Evolutionary conservation across 768 basidiomycete species (phyloP).

Genomic region (Auriscalpium vulgare): DNA sequence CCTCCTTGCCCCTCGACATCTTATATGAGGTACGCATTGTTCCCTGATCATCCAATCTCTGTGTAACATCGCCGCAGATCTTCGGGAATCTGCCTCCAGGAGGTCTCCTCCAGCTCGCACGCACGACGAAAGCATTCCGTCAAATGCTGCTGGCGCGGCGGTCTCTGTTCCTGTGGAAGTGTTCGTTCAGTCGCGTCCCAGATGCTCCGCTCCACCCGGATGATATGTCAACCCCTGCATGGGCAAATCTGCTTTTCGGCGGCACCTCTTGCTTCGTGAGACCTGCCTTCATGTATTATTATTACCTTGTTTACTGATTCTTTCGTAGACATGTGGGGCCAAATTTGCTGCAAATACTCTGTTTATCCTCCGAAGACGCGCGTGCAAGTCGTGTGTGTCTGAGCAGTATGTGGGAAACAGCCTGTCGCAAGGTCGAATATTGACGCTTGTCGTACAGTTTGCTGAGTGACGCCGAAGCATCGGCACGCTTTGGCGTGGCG

Average conservation of each 20-base stretch:
- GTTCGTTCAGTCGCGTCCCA: background rate
- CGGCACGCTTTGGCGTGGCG: background rate
- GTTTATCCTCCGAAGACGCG: constrained; percentile 7
- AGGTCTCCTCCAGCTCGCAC: constrained; percentile 24
- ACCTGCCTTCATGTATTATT: too few relatives aligned
- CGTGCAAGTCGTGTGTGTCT: constrained; percentile 6
- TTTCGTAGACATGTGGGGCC: constrained; percentile 4
- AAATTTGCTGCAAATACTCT: constrained; percentile 3
- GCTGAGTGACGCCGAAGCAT: background rate
- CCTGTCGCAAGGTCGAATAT: background rate
- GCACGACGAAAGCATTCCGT: constrained; percentile 24
- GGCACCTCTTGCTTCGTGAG: constrained; percentile 7
- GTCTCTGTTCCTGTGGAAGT: constrained; percentile 22
- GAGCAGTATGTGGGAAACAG: background rate
- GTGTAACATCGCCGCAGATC: constrained; percentile 15
- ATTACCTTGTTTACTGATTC: too few relatives aligned
- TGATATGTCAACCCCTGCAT: constrained; percentile 6
- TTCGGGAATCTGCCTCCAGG: constrained; percentile 21
- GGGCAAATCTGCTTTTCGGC: constrained; percentile 7
- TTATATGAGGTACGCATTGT: too few relatives aligned
- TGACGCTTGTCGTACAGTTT: too few relatives aligned
- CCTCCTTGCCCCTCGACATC: too few relatives aligned
- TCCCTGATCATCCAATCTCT: too few relatives aligned
- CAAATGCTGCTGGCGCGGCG: constrained; percentile 15
- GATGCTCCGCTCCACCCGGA: constrained; percentile 1